Conservation (phyloP, 78 protist species). For the Monosiga brevicollis region DNA sequence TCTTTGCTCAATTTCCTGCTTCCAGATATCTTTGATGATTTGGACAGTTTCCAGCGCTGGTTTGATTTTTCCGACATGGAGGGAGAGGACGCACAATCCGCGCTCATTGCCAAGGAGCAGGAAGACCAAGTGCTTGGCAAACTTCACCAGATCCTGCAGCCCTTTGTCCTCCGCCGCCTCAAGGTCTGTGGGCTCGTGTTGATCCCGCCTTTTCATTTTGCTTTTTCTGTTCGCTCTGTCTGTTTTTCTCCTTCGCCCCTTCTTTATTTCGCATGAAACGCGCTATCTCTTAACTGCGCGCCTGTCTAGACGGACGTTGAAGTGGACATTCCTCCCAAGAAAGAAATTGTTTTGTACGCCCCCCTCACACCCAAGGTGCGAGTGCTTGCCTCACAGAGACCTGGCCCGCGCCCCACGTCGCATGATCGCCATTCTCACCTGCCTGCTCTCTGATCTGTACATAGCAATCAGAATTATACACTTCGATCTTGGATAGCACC, state of each 20-base stretch:
- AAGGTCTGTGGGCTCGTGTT: too few relatives aligned
- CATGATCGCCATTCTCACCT: background rate
- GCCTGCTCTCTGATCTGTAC: too few relatives aligned
- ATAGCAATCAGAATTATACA: background rate
- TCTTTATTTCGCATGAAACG: too few relatives aligned
- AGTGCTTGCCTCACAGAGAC: background rate
- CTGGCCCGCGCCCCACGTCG: background rate
- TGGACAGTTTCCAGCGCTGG: conserved; percentile 68
- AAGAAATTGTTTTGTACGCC: conserved; percentile 40
- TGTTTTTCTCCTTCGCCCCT: too few relatives aligned
- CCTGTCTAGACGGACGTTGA: conserved; percentile 41
- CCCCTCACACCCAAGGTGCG: conserved; percentile 3
- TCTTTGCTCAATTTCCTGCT: conserved; percentile 78
- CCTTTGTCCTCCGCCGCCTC: conserved; percentile 82
- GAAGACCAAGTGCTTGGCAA: conserved; percentile 13
- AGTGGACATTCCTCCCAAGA: conserved; percentile 63
- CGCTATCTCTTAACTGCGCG: too few relatives aligned
- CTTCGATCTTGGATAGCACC: background rate
- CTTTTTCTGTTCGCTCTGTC: too few relatives aligned
- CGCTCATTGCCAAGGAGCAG: conserved; percentile 55
- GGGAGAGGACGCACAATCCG: conserved; percentile 43
- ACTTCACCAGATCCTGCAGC: conserved; percentile 45
- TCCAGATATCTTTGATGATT: conserved; percentile 65
- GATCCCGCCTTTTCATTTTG: too few relatives aligned
- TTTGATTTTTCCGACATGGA: conserved; percentile 52